A percentile compares a stretch with the other conserved stretches of the same genome.
Evolutionary conservation across 306 rosid species (phyloP).

Genomic region (Oemleria cerasiformis): DNA sequence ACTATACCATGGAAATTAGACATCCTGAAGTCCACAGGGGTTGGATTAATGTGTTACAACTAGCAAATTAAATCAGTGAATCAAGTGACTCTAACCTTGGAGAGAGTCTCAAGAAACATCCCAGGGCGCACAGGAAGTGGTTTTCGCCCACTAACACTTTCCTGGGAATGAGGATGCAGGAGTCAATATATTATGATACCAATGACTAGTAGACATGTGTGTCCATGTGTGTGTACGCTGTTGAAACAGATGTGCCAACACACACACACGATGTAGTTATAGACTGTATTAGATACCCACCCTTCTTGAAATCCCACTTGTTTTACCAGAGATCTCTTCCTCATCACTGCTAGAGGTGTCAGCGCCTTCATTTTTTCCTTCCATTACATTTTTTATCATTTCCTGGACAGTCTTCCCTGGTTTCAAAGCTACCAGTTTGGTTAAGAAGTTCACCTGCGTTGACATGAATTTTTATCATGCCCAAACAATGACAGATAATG

Average conservation of each 20-base stretch:
- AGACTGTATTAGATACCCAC: slow-evolving; percentile 44
- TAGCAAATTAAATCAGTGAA: slow-evolving; percentile 7
- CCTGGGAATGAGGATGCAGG: slow-evolving; percentile 37
- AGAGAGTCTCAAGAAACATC: slow-evolving; percentile 94
- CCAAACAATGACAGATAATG: slow-evolving; percentile 3
- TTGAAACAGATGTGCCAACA: background rate
- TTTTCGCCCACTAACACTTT: slow-evolving; percentile 61
- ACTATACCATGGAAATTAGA: background rate
- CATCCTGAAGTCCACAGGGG: slow-evolving; percentile 16
- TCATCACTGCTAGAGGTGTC: slow-evolving; percentile 37
- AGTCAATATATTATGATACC: slow-evolving; percentile 1
- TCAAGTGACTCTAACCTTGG: slow-evolving; percentile 56
- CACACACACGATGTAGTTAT: background rate
- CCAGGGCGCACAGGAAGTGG: slow-evolving; percentile 92
- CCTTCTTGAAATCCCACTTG: slow-evolving; percentile 67
- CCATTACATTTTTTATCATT: slow-evolving; percentile 91
- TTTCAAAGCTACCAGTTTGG: slow-evolving; percentile 84
- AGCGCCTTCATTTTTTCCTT: slow-evolving; percentile 88
- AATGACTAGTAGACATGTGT: background rate
- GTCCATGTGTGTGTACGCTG: background rate
- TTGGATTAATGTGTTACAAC: slow-evolving; percentile 3
- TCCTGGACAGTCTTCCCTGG: slow-evolving; percentile 76
- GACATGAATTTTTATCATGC: slow-evolving; percentile 21
- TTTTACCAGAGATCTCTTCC: slow-evolving; percentile 29
- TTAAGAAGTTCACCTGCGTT: slow-evolving; percentile 82